Conservation (phyloP, 192 early-diverging fungal species). For the Gigaspora rosea region DNA sequence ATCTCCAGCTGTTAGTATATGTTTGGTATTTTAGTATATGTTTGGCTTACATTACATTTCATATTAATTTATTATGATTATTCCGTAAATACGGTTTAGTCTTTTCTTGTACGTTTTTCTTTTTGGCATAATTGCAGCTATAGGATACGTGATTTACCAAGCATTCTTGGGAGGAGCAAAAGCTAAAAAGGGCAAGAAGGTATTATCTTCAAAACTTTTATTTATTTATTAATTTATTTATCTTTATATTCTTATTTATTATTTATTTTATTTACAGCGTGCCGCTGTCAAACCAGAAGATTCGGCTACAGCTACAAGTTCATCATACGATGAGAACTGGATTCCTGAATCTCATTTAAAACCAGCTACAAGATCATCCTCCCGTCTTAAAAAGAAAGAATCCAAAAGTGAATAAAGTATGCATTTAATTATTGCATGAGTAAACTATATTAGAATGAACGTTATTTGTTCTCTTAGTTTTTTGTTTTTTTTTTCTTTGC, state of each 20-base stretch:
- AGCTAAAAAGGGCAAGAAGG: conserved; percentile 37
- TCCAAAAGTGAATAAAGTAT: no score
- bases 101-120: conserved; percentile 53
- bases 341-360: conserved; percentile 54
- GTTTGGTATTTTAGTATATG: background rate
- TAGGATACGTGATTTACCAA: conserved; percentile 49
- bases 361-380: background rate
- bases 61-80: conserved; percentile 1
- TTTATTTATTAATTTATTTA: background rate
- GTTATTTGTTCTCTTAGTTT: no score
- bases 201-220: background rate
- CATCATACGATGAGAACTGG: conserved; percentile 51
- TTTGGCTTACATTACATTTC: background rate
- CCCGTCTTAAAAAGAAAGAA: conserved; percentile 16
- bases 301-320: background rate
- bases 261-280: background rate
- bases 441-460: no score
- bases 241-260: background rate
- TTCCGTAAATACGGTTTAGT: conserved; percentile 31
- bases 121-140: conserved; percentile 41
- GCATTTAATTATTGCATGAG: no score
- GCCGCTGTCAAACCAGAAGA: background rate
- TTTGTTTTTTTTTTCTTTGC: no score
- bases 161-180: conserved; percentile 47
- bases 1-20: conserved; percentile 55